A percentile compares a stretch with the other conserved stretches of the same genome.
These are phyloP conservation scores for Trichoderma cornu-damae DNA, from an alignment of 2,329 filamentous ascomycete genomes.

Conservation along the genomic window DNA sequence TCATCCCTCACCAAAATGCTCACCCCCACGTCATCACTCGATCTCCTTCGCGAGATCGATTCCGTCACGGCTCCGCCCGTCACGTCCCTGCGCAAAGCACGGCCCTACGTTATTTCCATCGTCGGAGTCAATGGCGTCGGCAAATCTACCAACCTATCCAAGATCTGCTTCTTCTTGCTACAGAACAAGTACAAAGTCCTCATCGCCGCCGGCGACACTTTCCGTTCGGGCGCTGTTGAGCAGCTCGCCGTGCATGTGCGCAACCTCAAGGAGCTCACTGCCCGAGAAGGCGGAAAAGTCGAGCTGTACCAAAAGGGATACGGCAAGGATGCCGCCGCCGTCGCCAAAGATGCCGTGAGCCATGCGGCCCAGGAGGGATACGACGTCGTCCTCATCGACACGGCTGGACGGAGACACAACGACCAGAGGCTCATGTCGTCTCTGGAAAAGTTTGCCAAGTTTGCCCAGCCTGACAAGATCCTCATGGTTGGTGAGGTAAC, in stretches of 20 bases:
- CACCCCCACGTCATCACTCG: constrained; percentile 89
- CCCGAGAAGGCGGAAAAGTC: constrained; percentile 76
- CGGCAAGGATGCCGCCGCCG: constrained; percentile 92
- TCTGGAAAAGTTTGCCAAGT: constrained; percentile 94
- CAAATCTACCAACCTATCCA: constrained; percentile 95
- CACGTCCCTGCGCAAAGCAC: constrained; percentile 56
- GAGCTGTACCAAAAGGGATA: constrained; percentile 97
- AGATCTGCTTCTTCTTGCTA: constrained; percentile 95
- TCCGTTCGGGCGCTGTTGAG: constrained; percentile 94
- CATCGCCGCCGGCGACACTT: constrained; percentile 92
- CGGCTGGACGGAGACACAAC: constrained; percentile 89
- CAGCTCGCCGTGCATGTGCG: constrained; percentile 93
- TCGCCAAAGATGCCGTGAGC: constrained; percentile 88
- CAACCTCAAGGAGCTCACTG: constrained; percentile 83
- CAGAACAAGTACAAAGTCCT: constrained; percentile 97
- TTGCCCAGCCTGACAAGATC: constrained; percentile 95
- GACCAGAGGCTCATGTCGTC: constrained; percentile 94
- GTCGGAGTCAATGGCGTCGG: constrained; percentile 98
- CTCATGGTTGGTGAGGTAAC: constrained; percentile 74
- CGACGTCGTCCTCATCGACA: constrained; percentile 96
- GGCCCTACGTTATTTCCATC: constrained; percentile 96
- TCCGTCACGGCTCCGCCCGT: constrained; percentile 63
- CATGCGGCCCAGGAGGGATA: constrained; percentile 70
- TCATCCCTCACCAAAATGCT: constrained; percentile 90
- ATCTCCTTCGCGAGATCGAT: constrained; percentile 90